These are phyloP conservation scores for Penicillium ochrochloron DNA, from an alignment of 495 filamentous ascomycete genomes.

Conservation along the genomic window DNA sequence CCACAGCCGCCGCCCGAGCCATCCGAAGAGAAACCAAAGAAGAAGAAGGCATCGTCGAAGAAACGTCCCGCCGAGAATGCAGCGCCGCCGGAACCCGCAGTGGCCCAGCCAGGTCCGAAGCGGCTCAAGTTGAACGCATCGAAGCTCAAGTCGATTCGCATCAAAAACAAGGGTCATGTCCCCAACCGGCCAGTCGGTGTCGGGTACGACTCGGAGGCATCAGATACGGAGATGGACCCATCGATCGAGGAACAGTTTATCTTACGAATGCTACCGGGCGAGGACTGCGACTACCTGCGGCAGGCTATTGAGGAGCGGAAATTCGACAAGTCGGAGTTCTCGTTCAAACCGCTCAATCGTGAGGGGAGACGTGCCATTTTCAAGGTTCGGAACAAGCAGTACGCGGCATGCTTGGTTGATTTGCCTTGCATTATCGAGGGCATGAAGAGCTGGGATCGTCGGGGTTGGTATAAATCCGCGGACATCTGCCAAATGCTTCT, in stretches of 20 bases:
- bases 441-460: conserved; percentile 96
- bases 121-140: conserved; percentile 50
- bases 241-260: conserved; percentile 86
- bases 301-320: conserved; percentile 70
- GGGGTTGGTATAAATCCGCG: conserved; percentile 87
- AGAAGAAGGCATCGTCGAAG: conserved; percentile 53
- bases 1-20: conserved; percentile 34
- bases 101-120: conserved; percentile 42
- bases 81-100: conserved; percentile 31
- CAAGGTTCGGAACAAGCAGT: conserved; percentile 68
- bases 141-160: conserved; percentile 55
- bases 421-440: conserved; percentile 90
- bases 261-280: conserved; percentile 82
- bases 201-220: conserved; percentile 96
- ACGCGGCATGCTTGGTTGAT: conserved; percentile 83
- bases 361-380: conserved; percentile 77
- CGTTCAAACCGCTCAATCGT: conserved; percentile 75
- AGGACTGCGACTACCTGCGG: conserved; percentile 81
- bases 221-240: conserved; percentile 85
- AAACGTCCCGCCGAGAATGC: conserved; percentile 46
- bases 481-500: conserved; percentile 96
- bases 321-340: conserved; percentile 70
- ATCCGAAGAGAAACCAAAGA: conserved; percentile 38
- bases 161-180: conserved; percentile 63
- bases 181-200: conserved; percentile 71